phyloP scores from a whole-genome alignment of 2,329 filamentous ascomycete genomes.

The Pseudopyricularia javanii region DNA sequence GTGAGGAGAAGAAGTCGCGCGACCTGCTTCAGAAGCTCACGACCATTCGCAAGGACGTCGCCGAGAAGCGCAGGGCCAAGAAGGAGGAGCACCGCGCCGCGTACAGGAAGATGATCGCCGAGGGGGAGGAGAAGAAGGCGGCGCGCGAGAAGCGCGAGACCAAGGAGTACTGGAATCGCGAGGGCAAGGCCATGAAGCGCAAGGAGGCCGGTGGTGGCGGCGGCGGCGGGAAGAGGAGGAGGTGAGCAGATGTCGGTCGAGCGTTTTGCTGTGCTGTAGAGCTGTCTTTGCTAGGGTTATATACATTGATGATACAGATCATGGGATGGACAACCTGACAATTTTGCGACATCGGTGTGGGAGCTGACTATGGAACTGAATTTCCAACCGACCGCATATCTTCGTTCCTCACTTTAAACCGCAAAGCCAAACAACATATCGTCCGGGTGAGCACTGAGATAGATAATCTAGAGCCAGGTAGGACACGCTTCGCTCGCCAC shows the following conservation, averaged over 20 bases:
- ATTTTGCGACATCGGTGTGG: too few species aligned
- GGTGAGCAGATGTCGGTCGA: slow-evolving; percentile 7
- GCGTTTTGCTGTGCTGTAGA: neutral
- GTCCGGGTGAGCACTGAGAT: too few species aligned
- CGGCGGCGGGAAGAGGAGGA: slow-evolving; percentile 25
- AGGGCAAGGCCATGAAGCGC: slow-evolving; percentile 56
- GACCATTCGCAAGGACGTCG: slow-evolving; percentile 81
- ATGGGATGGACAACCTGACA: too few species aligned
- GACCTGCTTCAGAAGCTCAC: slow-evolving; percentile 88
- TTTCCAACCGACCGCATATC: too few species aligned
- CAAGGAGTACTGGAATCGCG: slow-evolving; percentile 83
- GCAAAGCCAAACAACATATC: too few species aligned
- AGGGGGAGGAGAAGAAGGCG: slow-evolving; percentile 72
- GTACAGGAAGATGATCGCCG: slow-evolving; percentile 73
- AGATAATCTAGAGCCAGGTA: too few species aligned
- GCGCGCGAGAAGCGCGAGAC: slow-evolving; percentile 82
- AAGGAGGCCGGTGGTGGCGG: slow-evolving; percentile 22
- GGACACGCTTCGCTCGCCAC: too few species aligned
- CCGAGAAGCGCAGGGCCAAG: slow-evolving; percentile 67
- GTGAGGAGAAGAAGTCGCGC: slow-evolving; percentile 81
- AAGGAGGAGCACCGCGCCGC: slow-evolving; percentile 77
- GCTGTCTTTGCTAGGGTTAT: too few species aligned
- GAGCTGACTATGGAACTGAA: too few species aligned
- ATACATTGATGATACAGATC: too few species aligned
- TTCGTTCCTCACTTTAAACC: too few species aligned